Conservation (phyloP, 306 rosid genomes). For the Malus asiatica region DNA sequence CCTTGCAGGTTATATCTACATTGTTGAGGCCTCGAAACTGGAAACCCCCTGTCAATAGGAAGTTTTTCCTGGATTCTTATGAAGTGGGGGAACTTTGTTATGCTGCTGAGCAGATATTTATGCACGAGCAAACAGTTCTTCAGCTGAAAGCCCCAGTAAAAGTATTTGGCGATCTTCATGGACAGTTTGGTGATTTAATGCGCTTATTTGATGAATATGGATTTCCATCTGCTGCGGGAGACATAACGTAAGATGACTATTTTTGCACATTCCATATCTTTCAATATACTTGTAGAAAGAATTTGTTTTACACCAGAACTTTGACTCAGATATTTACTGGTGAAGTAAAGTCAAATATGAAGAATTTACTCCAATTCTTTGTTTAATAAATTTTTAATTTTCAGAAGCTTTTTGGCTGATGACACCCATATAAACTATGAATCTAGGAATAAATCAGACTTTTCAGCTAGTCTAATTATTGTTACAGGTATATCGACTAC, state of each 20-base stretch:
- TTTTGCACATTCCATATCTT: slow-evolving; percentile 4
- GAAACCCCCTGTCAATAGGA: slow-evolving; percentile 90
- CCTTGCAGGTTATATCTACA: slow-evolving; percentile 64
- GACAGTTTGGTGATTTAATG: slow-evolving; percentile 99
- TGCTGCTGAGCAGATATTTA: slow-evolving; percentile 98
- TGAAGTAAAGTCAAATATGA: not conserved
- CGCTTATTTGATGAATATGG: slow-evolving; percentile 99
- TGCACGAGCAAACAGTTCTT: slow-evolving; percentile 95
- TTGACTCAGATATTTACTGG: not conserved
- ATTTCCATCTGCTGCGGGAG: slow-evolving; percentile 98
- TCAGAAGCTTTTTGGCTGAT: slow-evolving; percentile 1
- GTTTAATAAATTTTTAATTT: not conserved
- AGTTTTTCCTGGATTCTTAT: slow-evolving; percentile 94
- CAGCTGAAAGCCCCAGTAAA: slow-evolving; percentile 96
- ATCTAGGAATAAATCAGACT: not conserved
- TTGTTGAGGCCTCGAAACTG: slow-evolving; percentile 94
- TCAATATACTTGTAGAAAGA: slow-evolving; percentile 3
- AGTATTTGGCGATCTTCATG: slow-evolving; percentile 99
- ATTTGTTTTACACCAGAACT: not conserved
- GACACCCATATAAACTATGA: slow-evolving; percentile 8
- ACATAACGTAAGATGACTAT: slow-evolving; percentile 72
- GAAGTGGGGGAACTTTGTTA: slow-evolving; percentile 99
- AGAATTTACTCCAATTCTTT: not conserved
- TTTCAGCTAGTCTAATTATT: slow-evolving; percentile 18
- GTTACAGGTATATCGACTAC: slow-evolving; percentile 90